Percentiles rank a stretch among this genome's conserved stretches.
Evolutionary conservation across 306 rosid genomes (phyloP).

Genomic region (Lathyrus sativus): DNA sequence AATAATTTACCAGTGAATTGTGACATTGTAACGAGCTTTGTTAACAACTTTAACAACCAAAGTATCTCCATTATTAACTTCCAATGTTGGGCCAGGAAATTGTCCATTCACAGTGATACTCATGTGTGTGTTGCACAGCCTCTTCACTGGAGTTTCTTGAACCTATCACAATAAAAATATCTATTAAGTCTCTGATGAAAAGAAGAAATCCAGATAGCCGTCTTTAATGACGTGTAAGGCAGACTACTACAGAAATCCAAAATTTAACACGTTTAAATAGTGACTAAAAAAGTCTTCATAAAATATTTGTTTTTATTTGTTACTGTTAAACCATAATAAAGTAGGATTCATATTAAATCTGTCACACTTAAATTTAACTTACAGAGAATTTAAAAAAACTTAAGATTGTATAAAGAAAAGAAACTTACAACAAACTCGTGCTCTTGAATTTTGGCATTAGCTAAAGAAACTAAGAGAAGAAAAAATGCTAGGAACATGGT

Average conservation of each 20-base stretch:
- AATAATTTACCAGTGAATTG: slow-evolving; percentile 77
- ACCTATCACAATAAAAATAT: slow-evolving; percentile 46
- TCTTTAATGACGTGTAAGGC: too few species aligned
- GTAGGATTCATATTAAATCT: too few species aligned
- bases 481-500: slow-evolving; percentile 45
- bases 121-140: slow-evolving; percentile 92
- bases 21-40: slow-evolving; percentile 82
- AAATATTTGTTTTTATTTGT: too few species aligned
- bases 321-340: too few species aligned
- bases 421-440: slow-evolving; percentile 78
- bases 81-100: slow-evolving; percentile 89
- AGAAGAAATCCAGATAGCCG: too few species aligned
- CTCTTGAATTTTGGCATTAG: slow-evolving; percentile 57
- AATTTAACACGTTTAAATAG: too few species aligned
- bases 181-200: not conserved
- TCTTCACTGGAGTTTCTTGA: slow-evolving; percentile 93
- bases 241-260: fast-evolving
- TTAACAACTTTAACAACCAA: slow-evolving; percentile 73
- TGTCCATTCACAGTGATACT: slow-evolving; percentile 89
- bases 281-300: too few species aligned
- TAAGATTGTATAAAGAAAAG: too few species aligned
- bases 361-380: too few species aligned
- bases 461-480: slow-evolving; percentile 60
- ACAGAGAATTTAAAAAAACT: too few species aligned
- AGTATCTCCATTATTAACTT: slow-evolving; percentile 81